Base-by-base conservation (phyloP, 2,329 filamentous ascomycete genomes). In the Bretziella fagacearum region DNA sequence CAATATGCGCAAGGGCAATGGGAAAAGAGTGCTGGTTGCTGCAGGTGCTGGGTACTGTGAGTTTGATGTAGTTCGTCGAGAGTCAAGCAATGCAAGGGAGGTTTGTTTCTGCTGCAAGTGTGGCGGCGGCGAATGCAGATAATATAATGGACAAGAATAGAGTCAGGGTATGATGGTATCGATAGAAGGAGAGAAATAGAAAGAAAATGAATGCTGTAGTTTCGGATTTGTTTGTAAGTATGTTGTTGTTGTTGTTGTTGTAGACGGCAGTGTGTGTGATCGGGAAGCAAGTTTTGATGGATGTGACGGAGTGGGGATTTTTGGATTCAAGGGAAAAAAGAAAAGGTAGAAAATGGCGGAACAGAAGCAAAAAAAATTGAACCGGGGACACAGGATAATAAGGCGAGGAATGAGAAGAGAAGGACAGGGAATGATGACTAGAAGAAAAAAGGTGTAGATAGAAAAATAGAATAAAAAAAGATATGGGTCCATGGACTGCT, bases 361-460 rank as follows among this genome's bases (percentile, higher is more conserved):
- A 39, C 35, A 22, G 3, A 39, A n/a, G 20, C 35, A 39, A 22
- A 10, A 39, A 39, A 39, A 15, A 32, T 25, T 13, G 17, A 27
- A 10, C 7, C 25, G n/a, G 18, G 33, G 10, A 46, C 10, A 25
- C 11, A 27, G 18, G 41, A 44, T 11, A 44, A 45, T 20, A 36
- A 25, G 5, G 30, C 13, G 20, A 46, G n/a, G 37, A 42, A 42
- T 41, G 39, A 42, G 18, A 46, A 43, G 2, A 43, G 6, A 45
- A 36, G 11, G 22, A 25, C 29, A 46, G 15, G 29, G 22, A 23
- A 45, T 39, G 35, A 39, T 4, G 35, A n/a, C 6, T 3, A 20
- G 35, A 39, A 18, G 20, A 22, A 5, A 22, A 39, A 22, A 6
- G 10, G 15, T 10, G 35, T 6, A 11, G 13, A 39, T 22, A 8